phyloP scores from a whole-genome alignment of 2,329 filamentous ascomycete genomes.

The Xylariaceae sp. region DNA sequence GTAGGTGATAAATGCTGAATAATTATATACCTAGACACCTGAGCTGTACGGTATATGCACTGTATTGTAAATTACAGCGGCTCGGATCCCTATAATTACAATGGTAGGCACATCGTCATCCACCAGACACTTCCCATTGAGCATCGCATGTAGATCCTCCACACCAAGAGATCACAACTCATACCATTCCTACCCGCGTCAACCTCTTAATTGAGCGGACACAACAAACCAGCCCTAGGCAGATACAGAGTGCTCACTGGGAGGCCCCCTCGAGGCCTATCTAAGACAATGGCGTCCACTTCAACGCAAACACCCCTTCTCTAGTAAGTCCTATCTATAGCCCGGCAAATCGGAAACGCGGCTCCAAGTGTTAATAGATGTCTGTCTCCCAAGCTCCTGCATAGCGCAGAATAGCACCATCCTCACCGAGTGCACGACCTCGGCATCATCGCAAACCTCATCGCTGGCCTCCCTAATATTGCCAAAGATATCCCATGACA shows the following conservation, averaged over 20 bases:
- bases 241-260: not conserved
- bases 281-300: slow-evolving; percentile 60
- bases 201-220: too few relatives aligned
- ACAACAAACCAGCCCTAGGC: not conserved
- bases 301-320: slow-evolving; percentile 65
- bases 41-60: too few relatives aligned
- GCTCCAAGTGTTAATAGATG: not conserved
- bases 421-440: slow-evolving; percentile 84
- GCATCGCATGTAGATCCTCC: too few relatives aligned
- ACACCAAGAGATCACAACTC: too few relatives aligned
- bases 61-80: too few relatives aligned
- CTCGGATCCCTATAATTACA: too few relatives aligned
- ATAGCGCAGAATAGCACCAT: slow-evolving; percentile 93
- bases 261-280: not conserved
- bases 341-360: not conserved
- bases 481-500: slow-evolving; percentile 80
- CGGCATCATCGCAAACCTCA: slow-evolving; percentile 74
- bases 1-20: too few relatives aligned
- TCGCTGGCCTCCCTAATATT: slow-evolving; percentile 90
- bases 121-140: too few relatives aligned
- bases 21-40: too few relatives aligned
- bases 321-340: slow-evolving; percentile 51
- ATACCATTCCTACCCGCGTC: too few relatives aligned
- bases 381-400: slow-evolving; percentile 60
- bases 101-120: too few relatives aligned